Evolutionary conservation across 352 stramenopile species (phyloP).

Genomic region (Phytophthora podocarpi): DNA sequence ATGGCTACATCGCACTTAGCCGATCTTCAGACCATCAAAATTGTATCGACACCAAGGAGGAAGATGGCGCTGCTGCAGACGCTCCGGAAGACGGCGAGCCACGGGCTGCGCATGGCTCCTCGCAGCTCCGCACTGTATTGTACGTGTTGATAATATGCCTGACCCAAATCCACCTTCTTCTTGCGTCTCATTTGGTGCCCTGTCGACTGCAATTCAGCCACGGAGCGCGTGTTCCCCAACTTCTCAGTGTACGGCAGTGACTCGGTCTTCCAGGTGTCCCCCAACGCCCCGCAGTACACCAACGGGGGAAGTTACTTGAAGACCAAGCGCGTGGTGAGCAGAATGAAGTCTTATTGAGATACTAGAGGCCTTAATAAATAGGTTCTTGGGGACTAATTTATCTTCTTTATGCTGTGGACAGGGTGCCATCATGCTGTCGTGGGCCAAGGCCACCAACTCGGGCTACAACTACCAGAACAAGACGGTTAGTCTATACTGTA

Average conservation of each 20-base stretch:
- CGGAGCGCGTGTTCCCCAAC: slow-evolving; percentile 75
- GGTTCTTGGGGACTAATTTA: slow-evolving; percentile 12
- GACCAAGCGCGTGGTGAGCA: slow-evolving; percentile 73
- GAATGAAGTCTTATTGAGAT: not conserved
- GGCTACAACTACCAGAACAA: slow-evolving; percentile 88
- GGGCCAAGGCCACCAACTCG: slow-evolving; percentile 69
- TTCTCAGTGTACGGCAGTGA: slow-evolving; percentile 78
- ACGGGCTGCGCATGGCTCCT: slow-evolving; percentile 21
- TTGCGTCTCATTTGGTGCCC: slow-evolving; percentile 9
- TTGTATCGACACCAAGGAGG: slow-evolving; percentile 6
- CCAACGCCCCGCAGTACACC: slow-evolving; percentile 69
- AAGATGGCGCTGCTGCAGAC: slow-evolving; percentile 42
- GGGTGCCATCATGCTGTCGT: slow-evolving; percentile 86
- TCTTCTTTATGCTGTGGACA: slow-evolving; percentile 26
- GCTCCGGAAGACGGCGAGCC: slow-evolving; percentile 33
- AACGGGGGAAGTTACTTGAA: slow-evolving; percentile 76
- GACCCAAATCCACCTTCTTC: not conserved
- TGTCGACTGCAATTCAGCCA: slow-evolving; percentile 31
- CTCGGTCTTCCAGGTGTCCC: slow-evolving; percentile 76
- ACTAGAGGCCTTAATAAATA: not conserved
- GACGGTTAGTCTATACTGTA: slow-evolving; percentile 41
- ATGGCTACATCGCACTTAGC: slow-evolving; percentile 31
- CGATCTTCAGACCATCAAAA: slow-evolving; percentile 1
- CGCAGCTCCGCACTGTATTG: slow-evolving; percentile 35
- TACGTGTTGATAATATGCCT: slow-evolving; percentile 13